Percentiles rank a stretch among this genome's conserved stretches.
phyloP scores from a whole-genome alignment of 2,329 filamentous ascomycete genomes.

The Coniochaeta sp. region DNA sequence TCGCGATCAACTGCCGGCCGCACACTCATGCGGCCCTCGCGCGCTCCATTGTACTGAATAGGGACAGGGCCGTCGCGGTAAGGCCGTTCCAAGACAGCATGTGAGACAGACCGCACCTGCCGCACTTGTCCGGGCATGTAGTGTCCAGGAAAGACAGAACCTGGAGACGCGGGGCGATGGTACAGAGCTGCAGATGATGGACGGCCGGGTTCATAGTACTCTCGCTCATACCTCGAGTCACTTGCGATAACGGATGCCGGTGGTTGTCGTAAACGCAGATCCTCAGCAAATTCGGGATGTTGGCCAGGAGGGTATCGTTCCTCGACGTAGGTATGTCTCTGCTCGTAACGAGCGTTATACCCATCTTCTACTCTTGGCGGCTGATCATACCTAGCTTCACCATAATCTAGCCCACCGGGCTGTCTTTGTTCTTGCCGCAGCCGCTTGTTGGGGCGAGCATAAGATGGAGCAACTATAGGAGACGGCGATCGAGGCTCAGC shows the following conservation, averaged over 20 bases:
- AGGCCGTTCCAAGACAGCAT: slow-evolving; percentile 30
- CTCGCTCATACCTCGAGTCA: slow-evolving; percentile 3
- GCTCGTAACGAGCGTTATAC: slow-evolving; percentile 25
- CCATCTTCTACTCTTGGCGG: slow-evolving; percentile 25
- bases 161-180: slow-evolving; percentile 28
- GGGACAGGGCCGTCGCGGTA: slow-evolving; percentile 28
- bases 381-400: slow-evolving; percentile 36
- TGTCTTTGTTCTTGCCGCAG: slow-evolving; percentile 39
- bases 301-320: not conserved
- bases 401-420: slow-evolving; percentile 25
- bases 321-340: slow-evolving; percentile 9
- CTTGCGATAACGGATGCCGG: not conserved
- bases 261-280: slow-evolving; percentile 14
- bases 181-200: slow-evolving; percentile 22
- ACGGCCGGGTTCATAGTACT: slow-evolving; percentile 19
- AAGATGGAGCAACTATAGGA: slow-evolving; percentile 44
- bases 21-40: slow-evolving; percentile 36
- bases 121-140: slow-evolving; percentile 29
- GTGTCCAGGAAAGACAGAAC: slow-evolving; percentile 23
- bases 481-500: slow-evolving; percentile 58
- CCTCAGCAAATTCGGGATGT: slow-evolving; percentile 6
- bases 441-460: slow-evolving; percentile 48
- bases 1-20: slow-evolving; percentile 40
- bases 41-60: slow-evolving; percentile 35
- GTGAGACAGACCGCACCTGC: slow-evolving; percentile 30